Evolutionary conservation across 1,284 basidiomycete genomes (phyloP), one percentile per base, ranked within the genome.

Genomic region (Takashimella tepidaria): DNA sequence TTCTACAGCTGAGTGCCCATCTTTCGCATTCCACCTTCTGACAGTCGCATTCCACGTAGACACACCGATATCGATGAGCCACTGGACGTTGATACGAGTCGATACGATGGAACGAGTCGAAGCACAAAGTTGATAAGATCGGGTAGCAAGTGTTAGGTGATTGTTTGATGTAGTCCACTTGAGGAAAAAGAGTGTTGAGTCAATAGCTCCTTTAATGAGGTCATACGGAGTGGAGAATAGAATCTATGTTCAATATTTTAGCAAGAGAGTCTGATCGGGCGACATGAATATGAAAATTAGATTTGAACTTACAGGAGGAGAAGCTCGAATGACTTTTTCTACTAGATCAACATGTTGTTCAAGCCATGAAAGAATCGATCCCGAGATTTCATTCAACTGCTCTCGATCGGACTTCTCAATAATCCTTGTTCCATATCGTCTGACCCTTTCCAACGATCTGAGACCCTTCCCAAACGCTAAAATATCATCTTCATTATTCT

Each of bases 391-490:
- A 37, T 37, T 16, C 31, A 16, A 16, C 31, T 37, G 31, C 8
- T 37, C 31, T 37, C 31, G 31, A 16, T 37, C 16, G 10, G 31
- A 8, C 10, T 16, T 37, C 31, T 37, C 31, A 16, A 16, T 8
- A 37, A 37, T 37, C 31, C 16, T 37, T 16, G 16, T 16, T 16
- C 8, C 31, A 37, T 8, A 16, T 37, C 31, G 31, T 16, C 31
- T 37, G 31, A 37, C 16, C 31, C 31, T 37, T 16, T 37, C 31
- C 10, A 37, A 8, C 31, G 31, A 8, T 37, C 31, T 8, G 16
- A 16, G 10, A 8, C 31, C 61, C 48, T 63, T 61, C 12, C 53
- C 60, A n/a, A 64, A 47, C 10, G 43, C 45, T 6, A 25, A 22
- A 16, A 25, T 21, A 5, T 47, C 49, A 10, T 45, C 43, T 5